Base-by-base conservation (phyloP, 768 basidiomycete genomes). In the Russula sp. region DNA sequence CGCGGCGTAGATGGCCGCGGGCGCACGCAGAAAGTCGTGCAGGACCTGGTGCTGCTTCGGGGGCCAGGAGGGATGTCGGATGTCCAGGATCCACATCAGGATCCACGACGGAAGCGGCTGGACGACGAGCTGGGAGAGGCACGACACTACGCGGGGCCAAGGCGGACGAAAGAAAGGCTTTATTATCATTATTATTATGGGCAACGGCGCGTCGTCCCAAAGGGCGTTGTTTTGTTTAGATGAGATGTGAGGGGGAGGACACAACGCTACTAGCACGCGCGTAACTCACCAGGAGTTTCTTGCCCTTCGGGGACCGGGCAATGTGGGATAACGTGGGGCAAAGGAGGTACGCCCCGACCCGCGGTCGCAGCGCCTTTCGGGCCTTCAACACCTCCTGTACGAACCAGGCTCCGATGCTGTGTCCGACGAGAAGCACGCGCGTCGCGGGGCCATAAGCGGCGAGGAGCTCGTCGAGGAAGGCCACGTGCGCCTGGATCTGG, bases 381-480 rank as follows among this genome's bases (percentile, higher is more conserved):
- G 65, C 71, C 71, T 84, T 83, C 56, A 86, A 66, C 8, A 83
- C 73, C 84, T 87, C 66, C 18, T 51, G 32, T 5, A 78, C 70
- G 55, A 92, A 75, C 87, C 88, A 93, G 1, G 81, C 73, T 1
- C 90, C 90, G 14, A 91, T 81, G 57, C 86, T 88, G 64, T 92
- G 89, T 9, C 84, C 86, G 22, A 79, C 69, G 0, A 87, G 25
- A 18, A 85, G 70, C 32, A 85, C 69, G 59, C 71, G 77, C 13
- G 74, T 70, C 7, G 69, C 63, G n/a, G 63, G 66, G 73, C 79
- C 32, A 46, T 38, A 14, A 77, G 69, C 55, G 88, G 75, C 85
- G 86, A 91, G 4, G 81, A 75, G 2, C 87, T 88, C 16, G 88
- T 81, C 60, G 83, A 88, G 55, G 77, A 78, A 58, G 20, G 56